These are phyloP conservation scores for Monilinia aucupariae DNA, from an alignment of 2,329 filamentous ascomycete genomes.

Conservation along the genomic window DNA sequence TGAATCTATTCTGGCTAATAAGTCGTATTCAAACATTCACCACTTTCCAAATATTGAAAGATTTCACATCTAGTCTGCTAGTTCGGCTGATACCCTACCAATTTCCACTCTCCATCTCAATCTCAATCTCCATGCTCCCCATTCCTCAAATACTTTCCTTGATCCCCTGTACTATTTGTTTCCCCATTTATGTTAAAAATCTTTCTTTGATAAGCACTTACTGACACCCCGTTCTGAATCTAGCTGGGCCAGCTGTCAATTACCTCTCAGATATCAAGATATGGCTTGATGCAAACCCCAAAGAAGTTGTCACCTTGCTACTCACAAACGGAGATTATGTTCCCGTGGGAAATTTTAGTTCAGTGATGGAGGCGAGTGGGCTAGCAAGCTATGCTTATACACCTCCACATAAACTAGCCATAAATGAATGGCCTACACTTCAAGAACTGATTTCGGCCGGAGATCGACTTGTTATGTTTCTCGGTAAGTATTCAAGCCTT, in stretches of 20 bases:
- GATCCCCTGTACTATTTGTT: neutral
- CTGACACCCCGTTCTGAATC: neutral
- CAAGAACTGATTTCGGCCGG: constrained; percentile 56
- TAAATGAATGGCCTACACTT: constrained; percentile 63
- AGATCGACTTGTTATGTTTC: constrained; percentile 64
- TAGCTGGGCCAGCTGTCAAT: constrained; percentile 47
- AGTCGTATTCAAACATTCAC: too few species aligned
- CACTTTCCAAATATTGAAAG: too few species aligned
- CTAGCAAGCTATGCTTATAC: constrained; percentile 30
- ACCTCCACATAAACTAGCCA: constrained; percentile 34
- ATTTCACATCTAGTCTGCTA: too few species aligned
- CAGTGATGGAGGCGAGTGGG: constrained; percentile 26
- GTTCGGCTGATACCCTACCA: neutral
- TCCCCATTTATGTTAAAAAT: neutral
- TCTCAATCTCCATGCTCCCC: neutral
- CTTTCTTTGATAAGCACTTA: neutral
- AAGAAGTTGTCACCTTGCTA: constrained; percentile 60
- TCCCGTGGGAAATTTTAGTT: constrained; percentile 48
- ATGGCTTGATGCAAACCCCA: constrained; percentile 53
- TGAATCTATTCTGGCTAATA: too few species aligned
- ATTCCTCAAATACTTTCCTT: neutral
- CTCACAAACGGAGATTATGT: constrained; percentile 58
- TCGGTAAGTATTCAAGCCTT: constrained; percentile 43
- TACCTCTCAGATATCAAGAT: constrained; percentile 53
- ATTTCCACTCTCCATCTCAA: neutral